These are phyloP conservation scores for Plenodomus lindquistii DNA, from an alignment of 2,329 filamentous ascomycete species.

Conservation along the genomic window DNA sequence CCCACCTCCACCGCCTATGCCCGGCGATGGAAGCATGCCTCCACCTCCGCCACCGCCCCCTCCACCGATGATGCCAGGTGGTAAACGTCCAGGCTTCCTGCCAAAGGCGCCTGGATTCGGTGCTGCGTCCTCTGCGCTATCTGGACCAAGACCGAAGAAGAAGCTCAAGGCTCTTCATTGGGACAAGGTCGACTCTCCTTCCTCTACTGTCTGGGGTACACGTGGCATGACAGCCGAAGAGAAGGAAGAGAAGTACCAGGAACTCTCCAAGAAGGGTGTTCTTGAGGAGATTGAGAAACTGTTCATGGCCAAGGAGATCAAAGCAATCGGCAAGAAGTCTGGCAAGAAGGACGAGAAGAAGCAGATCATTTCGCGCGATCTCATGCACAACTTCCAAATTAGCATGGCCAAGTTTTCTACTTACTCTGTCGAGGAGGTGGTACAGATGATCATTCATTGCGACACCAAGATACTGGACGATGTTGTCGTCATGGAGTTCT, in stretches of 20 bases:
- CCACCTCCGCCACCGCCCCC: slow-evolving; percentile 52
- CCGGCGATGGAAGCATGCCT: slow-evolving; percentile 51
- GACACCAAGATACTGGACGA: slow-evolving; percentile 89
- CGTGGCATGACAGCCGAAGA: slow-evolving; percentile 84
- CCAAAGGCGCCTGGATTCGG: slow-evolving; percentile 61
- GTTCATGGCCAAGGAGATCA: slow-evolving; percentile 97
- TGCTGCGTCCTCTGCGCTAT: slow-evolving; percentile 66
- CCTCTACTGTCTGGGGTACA: slow-evolving; percentile 89
- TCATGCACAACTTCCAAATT: slow-evolving; percentile 65
- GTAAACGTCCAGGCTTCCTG: slow-evolving; percentile 71
- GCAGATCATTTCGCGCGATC: slow-evolving; percentile 88
- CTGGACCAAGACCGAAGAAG: slow-evolving; percentile 91
- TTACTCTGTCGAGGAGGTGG: slow-evolving; percentile 78
- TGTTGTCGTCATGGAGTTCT: slow-evolving; percentile 91
- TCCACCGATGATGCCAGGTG: slow-evolving; percentile 62
- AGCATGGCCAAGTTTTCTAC: slow-evolving; percentile 92
- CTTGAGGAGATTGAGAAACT: slow-evolving; percentile 96
- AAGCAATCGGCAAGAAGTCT: slow-evolving; percentile 71
- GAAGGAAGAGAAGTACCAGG: slow-evolving; percentile 93
- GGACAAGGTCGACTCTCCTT: slow-evolving; percentile 95
- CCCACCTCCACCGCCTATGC: slow-evolving; percentile 55
- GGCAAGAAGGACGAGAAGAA: slow-evolving; percentile 94
- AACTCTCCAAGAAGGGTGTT: slow-evolving; percentile 91
- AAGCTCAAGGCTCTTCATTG: slow-evolving; percentile 99
- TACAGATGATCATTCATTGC: slow-evolving; percentile 94